A percentile compares a stretch with the other conserved stretches of the same genome.
phyloP scores from a whole-genome alignment of 805 yeast genomes.

The Yamadazyma sp. region DNA sequence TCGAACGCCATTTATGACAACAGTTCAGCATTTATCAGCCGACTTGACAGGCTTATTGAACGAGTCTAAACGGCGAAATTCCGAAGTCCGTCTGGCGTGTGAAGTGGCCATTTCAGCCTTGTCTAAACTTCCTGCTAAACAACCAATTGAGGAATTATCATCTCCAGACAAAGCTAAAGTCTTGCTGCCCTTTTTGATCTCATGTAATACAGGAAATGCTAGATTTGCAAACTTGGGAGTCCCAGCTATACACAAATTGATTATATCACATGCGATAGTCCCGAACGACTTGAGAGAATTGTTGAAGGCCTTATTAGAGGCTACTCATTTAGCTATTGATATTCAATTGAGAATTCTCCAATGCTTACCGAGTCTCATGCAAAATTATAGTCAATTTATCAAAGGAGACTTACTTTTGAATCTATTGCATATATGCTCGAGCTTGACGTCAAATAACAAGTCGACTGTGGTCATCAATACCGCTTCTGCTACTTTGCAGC shows the following conservation, averaged over 20 bases:
- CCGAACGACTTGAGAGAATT: constrained; percentile 51
- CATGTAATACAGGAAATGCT: constrained; percentile 73
- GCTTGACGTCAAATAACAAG: constrained; percentile 66
- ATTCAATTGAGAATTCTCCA: constrained; percentile 86
- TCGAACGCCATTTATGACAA: too few relatives aligned
- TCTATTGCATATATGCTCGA: constrained; percentile 66
- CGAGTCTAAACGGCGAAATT: constrained; percentile 70
- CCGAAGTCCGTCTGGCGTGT: constrained; percentile 59
- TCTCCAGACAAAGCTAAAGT: constrained; percentile 15
- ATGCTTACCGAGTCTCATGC: constrained; percentile 72
- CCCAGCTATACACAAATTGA: constrained; percentile 65
- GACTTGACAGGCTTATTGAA: constrained; percentile 63
- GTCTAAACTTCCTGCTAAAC: constrained; percentile 7
- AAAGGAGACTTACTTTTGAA: constrained; percentile 56
- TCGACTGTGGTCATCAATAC: constrained; percentile 81
- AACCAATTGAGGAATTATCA: constrained; percentile 8
- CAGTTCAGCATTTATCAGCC: constrained; percentile 46
- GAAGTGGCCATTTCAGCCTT: constrained; percentile 22
- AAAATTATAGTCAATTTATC: constrained; percentile 56
- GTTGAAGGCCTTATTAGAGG: constrained; percentile 67
- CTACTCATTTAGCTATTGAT: constrained; percentile 73
- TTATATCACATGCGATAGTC: constrained; percentile 56
- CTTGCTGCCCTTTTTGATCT: constrained; percentile 61
- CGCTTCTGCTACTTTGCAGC: constrained; percentile 91
- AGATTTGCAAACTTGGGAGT: constrained; percentile 71